phyloP scores from a whole-genome alignment of 1,139 yeast genomes.

The Geotrichum europaeum region DNA sequence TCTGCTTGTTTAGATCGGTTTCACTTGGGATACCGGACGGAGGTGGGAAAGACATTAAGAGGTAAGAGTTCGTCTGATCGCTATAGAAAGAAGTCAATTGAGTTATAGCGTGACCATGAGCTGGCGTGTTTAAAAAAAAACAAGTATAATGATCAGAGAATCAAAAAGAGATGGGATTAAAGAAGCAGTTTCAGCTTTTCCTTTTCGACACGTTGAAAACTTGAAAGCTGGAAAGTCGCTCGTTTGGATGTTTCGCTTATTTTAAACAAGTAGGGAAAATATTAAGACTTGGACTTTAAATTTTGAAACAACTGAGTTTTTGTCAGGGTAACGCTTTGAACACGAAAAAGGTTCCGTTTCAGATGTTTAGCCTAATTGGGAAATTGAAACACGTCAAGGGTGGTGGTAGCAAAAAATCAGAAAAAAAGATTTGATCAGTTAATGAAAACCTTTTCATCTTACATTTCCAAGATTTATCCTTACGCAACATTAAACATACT shows the following conservation, averaged over 20 bases:
- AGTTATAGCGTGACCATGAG: not conserved
- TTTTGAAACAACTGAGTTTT: not conserved
- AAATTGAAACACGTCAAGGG: not conserved
- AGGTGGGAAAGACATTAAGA: not conserved
- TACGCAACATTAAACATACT: not conserved
- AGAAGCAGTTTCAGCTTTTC: not conserved
- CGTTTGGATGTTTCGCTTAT: not conserved
- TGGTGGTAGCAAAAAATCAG: not conserved
- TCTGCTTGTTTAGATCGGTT: slow-evolving; percentile 2
- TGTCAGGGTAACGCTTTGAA: not conserved
- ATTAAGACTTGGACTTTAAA: not conserved
- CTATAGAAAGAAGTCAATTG: not conserved
- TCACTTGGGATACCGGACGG: not conserved
- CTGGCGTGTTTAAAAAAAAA: not conserved
- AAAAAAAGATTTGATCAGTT: not conserved
- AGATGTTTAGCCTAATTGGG: not conserved
- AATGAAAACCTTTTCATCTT: not conserved
- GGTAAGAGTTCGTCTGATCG: not conserved
- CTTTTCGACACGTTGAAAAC: not conserved
- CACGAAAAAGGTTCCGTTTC: not conserved
- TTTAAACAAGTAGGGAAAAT: not conserved
- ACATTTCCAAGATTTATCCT: not conserved
- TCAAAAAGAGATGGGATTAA: not conserved
- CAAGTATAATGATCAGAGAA: not conserved
- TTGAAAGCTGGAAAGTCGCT: not conserved